Percentiles rank a stretch among this genome's conserved stretches.
phyloP scores from a whole-genome alignment of 148 eudicot genomes.

The Heliosperma pusillum region DNA sequence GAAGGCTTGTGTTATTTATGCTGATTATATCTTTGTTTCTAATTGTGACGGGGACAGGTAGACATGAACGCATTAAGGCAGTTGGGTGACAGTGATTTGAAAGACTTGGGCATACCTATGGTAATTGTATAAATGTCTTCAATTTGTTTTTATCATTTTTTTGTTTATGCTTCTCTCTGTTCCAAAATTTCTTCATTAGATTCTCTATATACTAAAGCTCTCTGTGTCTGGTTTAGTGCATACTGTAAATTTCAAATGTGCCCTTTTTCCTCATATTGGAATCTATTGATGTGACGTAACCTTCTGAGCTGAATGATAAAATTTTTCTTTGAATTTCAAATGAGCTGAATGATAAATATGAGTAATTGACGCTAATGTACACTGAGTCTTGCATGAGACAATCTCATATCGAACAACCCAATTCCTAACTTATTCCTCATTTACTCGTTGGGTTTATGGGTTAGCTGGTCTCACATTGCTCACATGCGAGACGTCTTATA shows the following conservation, averaged over 20 bases:
- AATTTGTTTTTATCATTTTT: not conserved
- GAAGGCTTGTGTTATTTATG: not conserved
- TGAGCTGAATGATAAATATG: too few relatives aligned
- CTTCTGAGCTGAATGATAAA: not conserved
- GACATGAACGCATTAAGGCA: constrained; percentile 77
- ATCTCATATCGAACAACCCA: too few relatives aligned
- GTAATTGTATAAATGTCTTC: constrained; percentile 22
- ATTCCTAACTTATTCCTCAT: too few relatives aligned
- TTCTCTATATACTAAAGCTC: too few relatives aligned
- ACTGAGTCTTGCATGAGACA: too few relatives aligned
- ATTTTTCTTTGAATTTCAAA: not conserved
- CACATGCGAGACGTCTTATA: too few relatives aligned
- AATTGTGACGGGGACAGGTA: constrained; percentile 46
- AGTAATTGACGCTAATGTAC: too few relatives aligned
- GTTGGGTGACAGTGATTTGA: constrained; percentile 82
- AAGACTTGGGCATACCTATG: constrained; percentile 92
- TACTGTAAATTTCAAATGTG: not conserved
- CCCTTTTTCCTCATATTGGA: not conserved
- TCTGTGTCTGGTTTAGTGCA: not conserved
- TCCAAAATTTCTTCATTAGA: not conserved
- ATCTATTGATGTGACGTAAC: not conserved
- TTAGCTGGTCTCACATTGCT: too few relatives aligned
- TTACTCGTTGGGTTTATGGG: too few relatives aligned
- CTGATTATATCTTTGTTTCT: constrained; percentile 15
- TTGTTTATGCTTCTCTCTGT: constrained; percentile 3